phyloP scores from a whole-genome alignment of 2,329 filamentous ascomycete genomes.

The Rhytidhysteron rufulum region DNA sequence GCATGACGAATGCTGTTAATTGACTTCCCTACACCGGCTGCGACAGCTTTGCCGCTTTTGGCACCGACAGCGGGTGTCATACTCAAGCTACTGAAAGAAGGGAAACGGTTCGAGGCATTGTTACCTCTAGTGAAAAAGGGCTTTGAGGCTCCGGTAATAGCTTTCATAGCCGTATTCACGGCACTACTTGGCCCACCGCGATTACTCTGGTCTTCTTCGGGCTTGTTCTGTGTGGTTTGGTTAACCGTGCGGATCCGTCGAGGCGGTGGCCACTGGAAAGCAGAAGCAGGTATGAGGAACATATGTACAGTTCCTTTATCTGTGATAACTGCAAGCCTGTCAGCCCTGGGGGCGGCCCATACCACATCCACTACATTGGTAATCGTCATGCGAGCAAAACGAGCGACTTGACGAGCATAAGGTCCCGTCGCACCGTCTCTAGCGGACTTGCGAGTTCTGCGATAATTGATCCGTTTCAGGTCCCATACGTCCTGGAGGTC shows the following conservation, averaged over 20 bases:
- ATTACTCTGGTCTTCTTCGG: constrained; percentile 28
- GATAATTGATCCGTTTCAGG: constrained; percentile 57
- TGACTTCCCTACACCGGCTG: constrained; percentile 69
- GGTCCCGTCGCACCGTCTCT: constrained; percentile 33
- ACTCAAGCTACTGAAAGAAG: constrained; percentile 31
- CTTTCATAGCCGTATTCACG: constrained; percentile 39
- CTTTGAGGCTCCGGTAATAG: constrained; percentile 41
- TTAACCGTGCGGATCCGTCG: constrained; percentile 35
- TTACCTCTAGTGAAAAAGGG: constrained; percentile 31
- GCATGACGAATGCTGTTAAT: constrained; percentile 69
- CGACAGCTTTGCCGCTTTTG: constrained; percentile 68
- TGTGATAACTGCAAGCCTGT: constrained; percentile 83
- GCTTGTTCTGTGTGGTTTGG: constrained; percentile 17
- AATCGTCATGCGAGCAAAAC: constrained; percentile 87
- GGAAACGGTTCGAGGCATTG: constrained; percentile 28
- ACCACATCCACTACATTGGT: constrained; percentile 86
- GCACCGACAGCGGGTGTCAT: constrained; percentile 46
- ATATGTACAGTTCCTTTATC: constrained; percentile 94
- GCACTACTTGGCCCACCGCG: constrained; percentile 27
- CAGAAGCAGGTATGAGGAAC: constrained; percentile 76
- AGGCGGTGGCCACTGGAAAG: constrained; percentile 83
- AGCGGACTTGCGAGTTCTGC: constrained; percentile 29
- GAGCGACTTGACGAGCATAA: constrained; percentile 74
- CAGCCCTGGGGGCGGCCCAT: constrained; percentile 78
- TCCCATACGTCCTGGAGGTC: constrained; percentile 82